A percentile compares a stretch with the other conserved stretches of the same genome.
Evolutionary conservation across 768 basidiomycete species (phyloP).

Genomic region (Phanerodontia chrysosporium): DNA sequence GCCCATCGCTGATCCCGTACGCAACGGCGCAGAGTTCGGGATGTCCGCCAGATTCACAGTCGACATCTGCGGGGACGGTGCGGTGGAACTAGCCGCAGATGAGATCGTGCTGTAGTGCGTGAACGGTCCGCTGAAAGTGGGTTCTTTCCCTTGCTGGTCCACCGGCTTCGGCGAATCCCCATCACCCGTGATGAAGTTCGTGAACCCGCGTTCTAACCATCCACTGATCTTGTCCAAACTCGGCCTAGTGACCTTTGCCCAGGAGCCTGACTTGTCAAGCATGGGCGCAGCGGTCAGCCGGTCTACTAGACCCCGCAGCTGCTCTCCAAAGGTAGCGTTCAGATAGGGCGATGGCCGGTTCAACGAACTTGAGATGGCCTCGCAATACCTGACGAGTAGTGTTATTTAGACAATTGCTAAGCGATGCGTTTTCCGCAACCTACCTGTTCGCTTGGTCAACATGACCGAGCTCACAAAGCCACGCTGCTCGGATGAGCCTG

Average conservation of each 20-base stretch:
- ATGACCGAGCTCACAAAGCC: constrained; percentile 80
- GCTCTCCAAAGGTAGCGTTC: constrained; percentile 61
- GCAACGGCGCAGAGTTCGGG: constrained; percentile 41
- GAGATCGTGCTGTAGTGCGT: constrained; percentile 92
- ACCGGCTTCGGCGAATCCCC: constrained; percentile 43
- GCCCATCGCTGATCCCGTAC: constrained; percentile 71
- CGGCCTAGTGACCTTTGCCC: constrained; percentile 88
- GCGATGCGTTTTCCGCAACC: constrained; percentile 9
- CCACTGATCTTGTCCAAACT: constrained; percentile 88
- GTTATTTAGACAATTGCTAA: neutral
- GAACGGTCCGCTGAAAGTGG: constrained; percentile 72
- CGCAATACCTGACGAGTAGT: constrained; percentile 69
- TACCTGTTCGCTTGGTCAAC: constrained; percentile 74
- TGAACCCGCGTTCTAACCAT: constrained; percentile 89
- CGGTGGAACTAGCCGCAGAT: constrained; percentile 68
- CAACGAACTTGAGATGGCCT: constrained; percentile 74
- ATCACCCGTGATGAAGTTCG: constrained; percentile 94
- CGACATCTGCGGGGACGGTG: constrained; percentile 71
- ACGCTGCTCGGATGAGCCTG: constrained; percentile 71
- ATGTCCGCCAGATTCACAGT: constrained; percentile 34
- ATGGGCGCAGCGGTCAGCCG: constrained; percentile 70
- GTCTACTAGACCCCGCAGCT: constrained; percentile 74
- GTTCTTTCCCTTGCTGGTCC: constrained; percentile 33
- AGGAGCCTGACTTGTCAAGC: constrained; percentile 74
- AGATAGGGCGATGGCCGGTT: constrained; percentile 62